These are phyloP conservation scores for Ormosia emarginata DNA, from an alignment of 306 rosid genomes.

Conservation along the genomic window DNA sequence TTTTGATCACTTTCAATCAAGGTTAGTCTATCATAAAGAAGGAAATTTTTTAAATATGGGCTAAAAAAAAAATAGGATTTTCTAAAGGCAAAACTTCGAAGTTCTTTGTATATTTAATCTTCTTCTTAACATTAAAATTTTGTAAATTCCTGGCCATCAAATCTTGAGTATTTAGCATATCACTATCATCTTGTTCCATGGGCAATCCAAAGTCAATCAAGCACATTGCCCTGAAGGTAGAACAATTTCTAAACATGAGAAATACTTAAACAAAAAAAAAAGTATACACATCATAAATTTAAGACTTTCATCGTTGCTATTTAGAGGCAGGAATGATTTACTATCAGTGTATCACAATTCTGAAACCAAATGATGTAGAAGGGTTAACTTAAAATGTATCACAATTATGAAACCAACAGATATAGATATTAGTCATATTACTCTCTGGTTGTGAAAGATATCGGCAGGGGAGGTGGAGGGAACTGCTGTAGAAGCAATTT, in stretches of 20 bases:
- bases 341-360: neutral
- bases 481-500: neutral
- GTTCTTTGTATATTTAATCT: conserved; percentile 59
- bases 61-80: conserved; percentile 68
- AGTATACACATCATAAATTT: neutral
- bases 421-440: neutral
- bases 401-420: neutral
- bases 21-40: conserved; percentile 80
- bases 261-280: neutral
- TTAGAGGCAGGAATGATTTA: no score
- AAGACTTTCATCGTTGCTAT: neutral
- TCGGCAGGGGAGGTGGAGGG: no score
- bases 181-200: conserved; percentile 68
- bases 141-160: conserved; percentile 38
- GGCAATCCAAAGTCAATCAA: conserved; percentile 83
- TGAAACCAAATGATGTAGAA: neutral
- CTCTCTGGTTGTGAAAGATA: neutral
- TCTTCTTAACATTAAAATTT: conserved; percentile 45
- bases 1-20: conserved; percentile 81
- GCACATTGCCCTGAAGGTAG: conserved; percentile 82
- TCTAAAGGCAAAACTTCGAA: conserved; percentile 59
- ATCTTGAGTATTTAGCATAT: conserved; percentile 55
- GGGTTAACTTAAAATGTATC: neutral
- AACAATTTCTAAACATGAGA: conserved; percentile 29
- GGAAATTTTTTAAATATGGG: conserved; percentile 65